These are phyloP conservation scores for Phytophthora podocarpi DNA, from an alignment of 352 stramenopile genomes.

Conservation along the genomic window DNA sequence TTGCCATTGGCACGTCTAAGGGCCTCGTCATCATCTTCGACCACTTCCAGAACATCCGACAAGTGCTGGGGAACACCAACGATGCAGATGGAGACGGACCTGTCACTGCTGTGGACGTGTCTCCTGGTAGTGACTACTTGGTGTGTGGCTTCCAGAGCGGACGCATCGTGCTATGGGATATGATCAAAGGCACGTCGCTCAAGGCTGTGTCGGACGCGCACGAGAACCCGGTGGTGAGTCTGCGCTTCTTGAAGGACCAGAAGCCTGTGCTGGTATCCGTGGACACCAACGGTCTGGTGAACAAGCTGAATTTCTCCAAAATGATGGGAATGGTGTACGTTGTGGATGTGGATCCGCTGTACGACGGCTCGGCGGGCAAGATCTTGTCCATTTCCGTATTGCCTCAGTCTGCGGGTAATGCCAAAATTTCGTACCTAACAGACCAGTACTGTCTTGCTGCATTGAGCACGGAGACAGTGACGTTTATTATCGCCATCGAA, in stretches of 20 bases:
- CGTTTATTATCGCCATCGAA: constrained; percentile 96
- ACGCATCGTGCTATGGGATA: constrained; percentile 96
- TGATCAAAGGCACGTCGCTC: constrained; percentile 93
- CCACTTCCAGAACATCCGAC: constrained; percentile 94
- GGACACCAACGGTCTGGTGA: constrained; percentile 91
- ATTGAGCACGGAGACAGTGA: constrained; percentile 91
- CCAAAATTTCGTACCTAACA: constrained; percentile 86
- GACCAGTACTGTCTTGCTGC: constrained; percentile 87
- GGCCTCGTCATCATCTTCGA: constrained; percentile 96
- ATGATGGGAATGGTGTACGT: constrained; percentile 95
- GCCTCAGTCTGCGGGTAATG: constrained; percentile 77
- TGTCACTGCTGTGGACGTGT: constrained; percentile 90
- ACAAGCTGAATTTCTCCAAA: constrained; percentile 94
- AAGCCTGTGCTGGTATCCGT: constrained; percentile 86
- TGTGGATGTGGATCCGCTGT: constrained; percentile 93
- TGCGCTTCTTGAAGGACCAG: constrained; percentile 87
- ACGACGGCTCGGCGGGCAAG: constrained; percentile 93
- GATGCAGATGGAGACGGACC: constrained; percentile 75
- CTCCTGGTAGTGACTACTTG: constrained; percentile 88
- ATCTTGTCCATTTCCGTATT: constrained; percentile 85
- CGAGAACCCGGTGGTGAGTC: constrained; percentile 87
- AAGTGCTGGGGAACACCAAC: constrained; percentile 89
- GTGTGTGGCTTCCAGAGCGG: constrained; percentile 94
- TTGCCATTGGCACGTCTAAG: constrained; percentile 95
- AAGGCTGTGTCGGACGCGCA: constrained; percentile 92